Evolutionary conservation across 176 grass and related monocot genomes (phyloP).

Genomic region (Ampelocalamus luodianensis): DNA sequence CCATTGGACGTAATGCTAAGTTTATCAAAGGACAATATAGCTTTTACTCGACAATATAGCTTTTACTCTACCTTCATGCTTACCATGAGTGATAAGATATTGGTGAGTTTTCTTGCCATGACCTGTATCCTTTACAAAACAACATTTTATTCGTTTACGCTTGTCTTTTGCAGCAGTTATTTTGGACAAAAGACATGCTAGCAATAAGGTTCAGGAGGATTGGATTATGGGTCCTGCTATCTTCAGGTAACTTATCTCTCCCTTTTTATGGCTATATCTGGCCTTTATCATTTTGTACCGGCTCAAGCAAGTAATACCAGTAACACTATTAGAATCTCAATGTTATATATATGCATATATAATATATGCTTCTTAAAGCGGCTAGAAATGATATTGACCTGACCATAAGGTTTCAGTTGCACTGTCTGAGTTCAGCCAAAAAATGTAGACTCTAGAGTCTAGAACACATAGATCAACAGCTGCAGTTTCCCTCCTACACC

Average conservation of each 20-base stretch:
- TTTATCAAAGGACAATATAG: not conserved
- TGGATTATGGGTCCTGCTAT: slow-evolving; percentile 30
- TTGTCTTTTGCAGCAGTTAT: slow-evolving; percentile 3
- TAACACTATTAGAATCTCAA: slow-evolving; percentile 10
- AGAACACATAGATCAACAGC: not conserved
- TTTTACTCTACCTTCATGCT: slow-evolving; percentile 25
- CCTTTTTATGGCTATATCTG: slow-evolving; percentile 12
- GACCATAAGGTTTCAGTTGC: not conserved
- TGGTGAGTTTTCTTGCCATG: slow-evolving; percentile 6
- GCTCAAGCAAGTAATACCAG: not conserved
- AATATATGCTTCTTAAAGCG: not conserved
- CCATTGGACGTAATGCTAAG: slow-evolving; percentile 1
- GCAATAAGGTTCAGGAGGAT: not conserved
- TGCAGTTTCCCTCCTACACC: not conserved
- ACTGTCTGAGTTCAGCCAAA: not conserved
- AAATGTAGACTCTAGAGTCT: slow-evolving; percentile 14
- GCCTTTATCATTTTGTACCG: not conserved
- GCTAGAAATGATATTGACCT: not conserved
- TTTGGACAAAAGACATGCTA: slow-evolving; percentile 5
- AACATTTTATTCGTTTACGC: slow-evolving; percentile 9
- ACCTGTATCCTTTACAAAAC: not conserved
- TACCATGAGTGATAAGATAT: not conserved
- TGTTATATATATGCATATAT: not conserved
- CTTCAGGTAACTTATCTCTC: slow-evolving; percentile 13
- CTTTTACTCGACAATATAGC: slow-evolving; percentile 16